These are phyloP conservation scores for Penicillium turbatum DNA, from an alignment of 495 filamentous ascomycete genomes.

Conservation along the genomic window DNA sequence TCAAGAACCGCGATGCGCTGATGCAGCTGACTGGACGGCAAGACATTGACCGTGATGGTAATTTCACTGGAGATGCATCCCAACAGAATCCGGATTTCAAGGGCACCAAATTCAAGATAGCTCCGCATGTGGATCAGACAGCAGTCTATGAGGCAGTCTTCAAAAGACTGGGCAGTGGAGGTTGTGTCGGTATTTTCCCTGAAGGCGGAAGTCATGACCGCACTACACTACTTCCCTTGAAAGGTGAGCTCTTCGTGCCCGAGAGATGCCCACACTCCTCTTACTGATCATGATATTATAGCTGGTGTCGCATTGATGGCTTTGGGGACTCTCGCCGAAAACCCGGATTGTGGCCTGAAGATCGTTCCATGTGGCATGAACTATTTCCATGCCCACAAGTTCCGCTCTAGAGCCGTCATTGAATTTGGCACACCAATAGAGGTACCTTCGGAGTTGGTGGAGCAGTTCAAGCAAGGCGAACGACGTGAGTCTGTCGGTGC, in stretches of 20 bases:
- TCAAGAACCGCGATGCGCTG: constrained; percentile 65
- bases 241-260: constrained; percentile 48
- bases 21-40: constrained; percentile 72
- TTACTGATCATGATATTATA: constrained; percentile 19
- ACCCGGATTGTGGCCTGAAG: constrained; percentile 86
- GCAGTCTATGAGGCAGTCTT: constrained; percentile 93
- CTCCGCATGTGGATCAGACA: constrained; percentile 91
- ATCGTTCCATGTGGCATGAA: constrained; percentile 99
- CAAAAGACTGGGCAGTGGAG: constrained; percentile 69
- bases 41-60: constrained; percentile 58
- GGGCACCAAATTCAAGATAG: constrained; percentile 78
- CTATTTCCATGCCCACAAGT: constrained; percentile 99
- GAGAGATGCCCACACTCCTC: not conserved
- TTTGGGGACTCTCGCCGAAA: constrained; percentile 81
- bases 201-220: constrained; percentile 97
- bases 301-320: constrained; percentile 99
- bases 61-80: constrained; percentile 48
- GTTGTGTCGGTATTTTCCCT: constrained; percentile 94
- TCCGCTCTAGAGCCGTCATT: constrained; percentile 91
- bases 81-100: constrained; percentile 49
- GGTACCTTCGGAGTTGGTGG: constrained; percentile 73
- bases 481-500: constrained; percentile 78
- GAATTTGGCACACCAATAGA: constrained; percentile 91
- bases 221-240: constrained; percentile 86
- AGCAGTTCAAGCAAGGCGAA: constrained; percentile 77